Base-by-base conservation (phyloP, 1,284 basidiomycete genomes). In the Apiotrichum brassicae region DNA sequence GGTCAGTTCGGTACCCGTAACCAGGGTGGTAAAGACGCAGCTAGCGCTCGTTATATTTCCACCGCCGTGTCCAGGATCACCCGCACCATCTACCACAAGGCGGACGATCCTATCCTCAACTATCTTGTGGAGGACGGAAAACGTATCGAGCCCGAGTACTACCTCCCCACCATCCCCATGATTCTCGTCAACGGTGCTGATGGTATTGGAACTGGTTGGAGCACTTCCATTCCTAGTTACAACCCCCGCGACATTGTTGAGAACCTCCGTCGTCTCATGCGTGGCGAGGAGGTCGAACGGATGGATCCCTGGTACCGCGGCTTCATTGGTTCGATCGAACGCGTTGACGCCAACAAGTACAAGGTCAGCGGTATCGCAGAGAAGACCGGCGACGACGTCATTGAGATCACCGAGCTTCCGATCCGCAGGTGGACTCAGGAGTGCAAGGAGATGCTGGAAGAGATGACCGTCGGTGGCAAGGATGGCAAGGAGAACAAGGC, bases 191-290 rank as follows among this genome's bases (percentile, higher is more conserved):
- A 99, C 64, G 95, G 95, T 14, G 84, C 87, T 14, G 93, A 97
- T 62, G 95, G 95, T 76, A 98, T 99, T 64, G 95, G 95, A 47
- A 99, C 95, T 44, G 89, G 94, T 54, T 99, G 95, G 94, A 94
- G 90, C 65, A 97, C 95, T 0, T 83, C 76, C 38, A 80, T 99
- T 46, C 95, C 95, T 11, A 88, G 86, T 65, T 98, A 86, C 78
- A 97, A 98, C 70, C 95, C 95, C 0, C 73, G 74, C 23, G 94
- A 97, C 54, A 85, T 99, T 43, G 86, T 97, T 18, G 79, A 79
- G 24, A 98, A 98, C 70, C 72, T 99, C 43, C 83, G 85, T 12
- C 81, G 88, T 6, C 75, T 94, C 59, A 93, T 98, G 88, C 78
- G 79, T 0, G 86, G 83, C 35, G 87, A 97, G 72, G 88, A 92